A percentile compares a stretch with the other conserved stretches of the same genome.
Evolutionary conservation across 1,284 basidiomycete genomes (phyloP).

Genomic region (Caloboletus firmus): DNA sequence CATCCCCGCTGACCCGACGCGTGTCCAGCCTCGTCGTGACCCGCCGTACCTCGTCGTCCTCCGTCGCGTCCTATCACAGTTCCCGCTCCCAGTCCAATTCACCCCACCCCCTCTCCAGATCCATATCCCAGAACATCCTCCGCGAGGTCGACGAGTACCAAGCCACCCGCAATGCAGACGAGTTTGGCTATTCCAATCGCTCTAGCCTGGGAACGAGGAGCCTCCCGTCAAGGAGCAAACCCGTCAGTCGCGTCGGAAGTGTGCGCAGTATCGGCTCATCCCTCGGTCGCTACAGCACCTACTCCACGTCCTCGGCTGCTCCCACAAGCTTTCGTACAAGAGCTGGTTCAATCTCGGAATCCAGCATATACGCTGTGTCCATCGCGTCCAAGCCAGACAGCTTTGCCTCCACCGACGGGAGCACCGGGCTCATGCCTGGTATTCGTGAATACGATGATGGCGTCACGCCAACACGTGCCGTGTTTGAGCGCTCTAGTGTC

Average conservation of each 20-base stretch:
- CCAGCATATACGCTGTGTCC: conserved; percentile 16
- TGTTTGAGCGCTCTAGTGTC: conserved; percentile 28
- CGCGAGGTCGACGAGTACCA: conserved; percentile 31
- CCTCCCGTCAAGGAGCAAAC: conserved; percentile 27
- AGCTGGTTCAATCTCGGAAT: conserved; percentile 21
- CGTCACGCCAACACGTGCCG: conserved; percentile 30
- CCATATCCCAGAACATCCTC: conserved; percentile 33
- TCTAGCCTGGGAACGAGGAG: conserved; percentile 16
- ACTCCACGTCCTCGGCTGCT: conserved; percentile 21
- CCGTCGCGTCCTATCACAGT: conserved; percentile 26
- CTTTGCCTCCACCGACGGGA: neutral
- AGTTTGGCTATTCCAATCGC: conserved; percentile 24
- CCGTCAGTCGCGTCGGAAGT: conserved; percentile 25
- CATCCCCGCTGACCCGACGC: conserved; percentile 66
- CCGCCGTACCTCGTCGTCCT: conserved; percentile 37
- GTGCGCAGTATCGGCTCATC: conserved; percentile 26
- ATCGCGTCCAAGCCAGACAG: conserved; percentile 14
- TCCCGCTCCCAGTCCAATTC: conserved; percentile 10
- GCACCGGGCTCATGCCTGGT: conserved; percentile 26
- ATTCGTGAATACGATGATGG: conserved; percentile 34
- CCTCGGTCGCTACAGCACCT: conserved; percentile 25
- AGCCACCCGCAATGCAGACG: conserved; percentile 14
- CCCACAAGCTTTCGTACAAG: conserved; percentile 9
- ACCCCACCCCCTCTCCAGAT: conserved; percentile 35
- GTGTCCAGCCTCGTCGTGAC: conserved; percentile 59